These are phyloP conservation scores for Coleophoma eucalyptorum DNA, from an alignment of 2,329 filamentous ascomycete species.

Conservation along the genomic window DNA sequence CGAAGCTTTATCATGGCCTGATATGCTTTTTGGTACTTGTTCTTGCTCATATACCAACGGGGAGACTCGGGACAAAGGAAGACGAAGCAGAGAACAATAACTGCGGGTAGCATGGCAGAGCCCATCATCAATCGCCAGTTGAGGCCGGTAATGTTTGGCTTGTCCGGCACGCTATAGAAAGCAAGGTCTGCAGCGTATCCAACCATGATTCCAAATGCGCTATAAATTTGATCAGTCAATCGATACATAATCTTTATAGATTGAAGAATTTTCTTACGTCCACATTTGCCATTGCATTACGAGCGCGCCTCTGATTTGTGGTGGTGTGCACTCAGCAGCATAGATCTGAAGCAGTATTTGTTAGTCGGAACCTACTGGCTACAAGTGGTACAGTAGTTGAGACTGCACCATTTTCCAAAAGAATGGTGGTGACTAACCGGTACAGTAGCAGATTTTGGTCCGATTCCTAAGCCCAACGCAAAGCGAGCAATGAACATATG, in stretches of 20 bases:
- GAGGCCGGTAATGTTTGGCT: slow-evolving; percentile 47
- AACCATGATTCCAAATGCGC: slow-evolving; percentile 47
- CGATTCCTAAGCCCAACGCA: slow-evolving; percentile 65
- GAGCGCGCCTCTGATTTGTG: slow-evolving; percentile 60
- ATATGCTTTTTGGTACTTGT: slow-evolving; percentile 42
- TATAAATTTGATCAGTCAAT: neutral
- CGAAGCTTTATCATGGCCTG: slow-evolving; percentile 41
- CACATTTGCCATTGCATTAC: slow-evolving; percentile 71
- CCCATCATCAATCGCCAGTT: slow-evolving; percentile 69
- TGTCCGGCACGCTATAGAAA: slow-evolving; percentile 53
- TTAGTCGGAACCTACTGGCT: too few species aligned
- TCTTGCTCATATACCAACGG: slow-evolving; percentile 46
- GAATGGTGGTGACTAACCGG: slow-evolving; percentile 28
- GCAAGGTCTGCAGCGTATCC: slow-evolving; percentile 59
- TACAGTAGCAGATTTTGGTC: slow-evolving; percentile 66
- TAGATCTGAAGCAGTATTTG: slow-evolving; percentile 41
- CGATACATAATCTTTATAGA: too few species aligned
- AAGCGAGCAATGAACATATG: slow-evolving; percentile 71
- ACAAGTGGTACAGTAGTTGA: neutral
- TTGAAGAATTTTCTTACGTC: slow-evolving; percentile 13
- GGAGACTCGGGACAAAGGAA: slow-evolving; percentile 41
- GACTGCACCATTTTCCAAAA: too few species aligned
- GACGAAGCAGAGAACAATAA: slow-evolving; percentile 47
- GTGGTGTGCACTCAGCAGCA: slow-evolving; percentile 63
- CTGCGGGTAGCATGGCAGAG: slow-evolving; percentile 59